Conservation (phyloP, 2,329 filamentous ascomycete genomes). For the Colletotrichum sp. region DNA sequence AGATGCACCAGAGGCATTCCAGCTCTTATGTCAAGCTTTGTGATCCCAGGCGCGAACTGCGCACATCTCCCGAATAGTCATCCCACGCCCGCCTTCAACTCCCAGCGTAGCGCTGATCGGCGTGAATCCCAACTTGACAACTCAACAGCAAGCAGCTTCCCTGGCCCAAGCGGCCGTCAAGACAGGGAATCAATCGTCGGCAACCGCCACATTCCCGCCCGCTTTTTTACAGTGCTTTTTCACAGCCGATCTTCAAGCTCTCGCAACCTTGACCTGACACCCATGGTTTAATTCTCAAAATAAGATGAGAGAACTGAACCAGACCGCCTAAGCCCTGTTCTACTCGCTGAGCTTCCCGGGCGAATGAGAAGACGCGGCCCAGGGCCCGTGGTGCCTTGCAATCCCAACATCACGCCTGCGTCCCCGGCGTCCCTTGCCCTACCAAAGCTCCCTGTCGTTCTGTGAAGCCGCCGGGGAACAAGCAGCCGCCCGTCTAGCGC, state of each 20-base stretch:
- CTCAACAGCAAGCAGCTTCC: not conserved
- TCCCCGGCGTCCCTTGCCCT: not conserved
- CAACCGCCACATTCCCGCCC: not conserved
- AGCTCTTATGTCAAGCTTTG: constrained; percentile 5
- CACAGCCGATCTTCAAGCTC: not conserved
- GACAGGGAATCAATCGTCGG: not conserved
- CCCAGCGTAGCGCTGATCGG: not conserved
- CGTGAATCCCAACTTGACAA: not conserved
- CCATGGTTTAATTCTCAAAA: not conserved
- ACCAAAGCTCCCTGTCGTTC: not conserved
- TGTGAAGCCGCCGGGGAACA: not conserved
- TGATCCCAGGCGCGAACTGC: not conserved
- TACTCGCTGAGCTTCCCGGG: not conserved
- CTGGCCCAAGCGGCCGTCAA: not conserved
- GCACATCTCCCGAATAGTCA: not conserved
- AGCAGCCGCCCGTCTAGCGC: constrained; percentile 2
- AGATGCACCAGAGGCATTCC: not conserved
- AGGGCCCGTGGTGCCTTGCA: not conserved
- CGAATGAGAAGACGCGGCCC: not conserved
- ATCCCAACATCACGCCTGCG: not conserved
- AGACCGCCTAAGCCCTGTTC: not conserved
- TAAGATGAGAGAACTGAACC: not conserved
- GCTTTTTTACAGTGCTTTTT: not conserved
- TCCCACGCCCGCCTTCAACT: not conserved
- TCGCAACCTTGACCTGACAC: not conserved